Conservation (phyloP, 1,284 basidiomycete species). For the Boletus holoroseus region DNA sequence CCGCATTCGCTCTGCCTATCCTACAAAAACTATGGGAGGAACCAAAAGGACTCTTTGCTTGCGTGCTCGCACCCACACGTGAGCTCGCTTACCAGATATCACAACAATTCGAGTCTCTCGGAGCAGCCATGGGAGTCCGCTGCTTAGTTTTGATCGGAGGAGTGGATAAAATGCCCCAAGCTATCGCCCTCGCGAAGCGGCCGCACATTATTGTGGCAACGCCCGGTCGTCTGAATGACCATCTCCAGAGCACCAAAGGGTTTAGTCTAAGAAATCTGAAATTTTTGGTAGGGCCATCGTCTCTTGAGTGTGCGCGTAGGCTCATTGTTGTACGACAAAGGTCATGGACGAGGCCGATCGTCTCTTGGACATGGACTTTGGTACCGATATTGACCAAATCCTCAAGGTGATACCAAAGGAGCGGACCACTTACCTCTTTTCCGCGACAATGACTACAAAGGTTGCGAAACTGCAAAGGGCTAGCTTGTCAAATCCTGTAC, state of each 20-base stretch:
- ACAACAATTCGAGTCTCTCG: slow-evolving; percentile 91
- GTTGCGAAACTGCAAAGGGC: slow-evolving; percentile 96
- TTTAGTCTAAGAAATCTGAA: slow-evolving; percentile 86
- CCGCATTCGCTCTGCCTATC: slow-evolving; percentile 94
- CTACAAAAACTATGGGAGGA: slow-evolving; percentile 97
- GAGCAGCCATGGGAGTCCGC: slow-evolving; percentile 90
- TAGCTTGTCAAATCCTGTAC: slow-evolving; percentile 91
- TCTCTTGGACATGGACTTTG: slow-evolving; percentile 96
- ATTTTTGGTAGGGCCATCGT: slow-evolving; percentile 64
- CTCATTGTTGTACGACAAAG: slow-evolving; percentile 38
- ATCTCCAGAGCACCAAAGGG: slow-evolving; percentile 97
- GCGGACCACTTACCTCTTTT: slow-evolving; percentile 94
- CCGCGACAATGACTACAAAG: slow-evolving; percentile 99
- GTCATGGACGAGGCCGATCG: slow-evolving; percentile 98
- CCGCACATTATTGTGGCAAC: slow-evolving; percentile 98
- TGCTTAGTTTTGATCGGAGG: slow-evolving; percentile 93
- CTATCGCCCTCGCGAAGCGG: slow-evolving; percentile 88
- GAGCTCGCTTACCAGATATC: slow-evolving; percentile 99
- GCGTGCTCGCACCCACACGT: slow-evolving; percentile 92
- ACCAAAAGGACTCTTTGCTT: slow-evolving; percentile 89
- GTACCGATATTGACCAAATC: slow-evolving; percentile 95
- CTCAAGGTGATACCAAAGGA: slow-evolving; percentile 94
- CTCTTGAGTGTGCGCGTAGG: neutral
- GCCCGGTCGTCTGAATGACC: slow-evolving; percentile 91
- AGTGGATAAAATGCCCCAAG: slow-evolving; percentile 90